These are phyloP conservation scores for Gigaspora rosea DNA, from an alignment of 192 early-diverging fungal species.

Conservation along the genomic window DNA sequence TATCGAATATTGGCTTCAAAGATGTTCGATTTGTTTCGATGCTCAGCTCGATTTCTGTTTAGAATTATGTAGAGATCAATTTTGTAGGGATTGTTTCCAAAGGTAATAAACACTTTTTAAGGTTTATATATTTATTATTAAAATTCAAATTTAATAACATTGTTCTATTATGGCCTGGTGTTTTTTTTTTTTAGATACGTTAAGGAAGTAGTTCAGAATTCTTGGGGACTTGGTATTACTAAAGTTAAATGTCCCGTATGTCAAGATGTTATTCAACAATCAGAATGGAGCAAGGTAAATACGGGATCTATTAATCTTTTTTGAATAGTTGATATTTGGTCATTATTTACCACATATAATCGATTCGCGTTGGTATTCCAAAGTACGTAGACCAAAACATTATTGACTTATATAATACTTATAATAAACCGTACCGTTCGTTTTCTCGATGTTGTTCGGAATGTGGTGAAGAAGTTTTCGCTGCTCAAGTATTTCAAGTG, in stretches of 20 bases:
- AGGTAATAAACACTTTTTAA: conserved; percentile 37
- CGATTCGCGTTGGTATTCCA: background rate
- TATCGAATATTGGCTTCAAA: conserved; percentile 56
- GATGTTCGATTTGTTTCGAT: conserved; percentile 64
- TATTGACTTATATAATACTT: conserved; percentile 50
- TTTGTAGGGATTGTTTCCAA: conserved; percentile 57
- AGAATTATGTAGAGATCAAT: conserved; percentile 58
- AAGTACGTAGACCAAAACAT: conserved; percentile 50
- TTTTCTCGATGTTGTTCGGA: conserved; percentile 52
- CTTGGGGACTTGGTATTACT: conserved; percentile 61
- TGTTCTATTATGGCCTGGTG: background rate
- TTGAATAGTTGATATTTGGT: background rate
- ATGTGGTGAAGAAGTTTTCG: conserved; percentile 51
- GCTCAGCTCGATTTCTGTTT: conserved; percentile 56
- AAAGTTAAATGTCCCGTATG: conserved; percentile 63
- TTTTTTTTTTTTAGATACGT: conserved; percentile 43
- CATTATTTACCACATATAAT: background rate
- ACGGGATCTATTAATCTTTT: background rate
- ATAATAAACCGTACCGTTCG: conserved; percentile 56
- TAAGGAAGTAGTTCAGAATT: conserved; percentile 56
- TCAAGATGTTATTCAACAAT: conserved; percentile 47
- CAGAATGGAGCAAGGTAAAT: conserved; percentile 56
- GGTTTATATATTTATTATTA: background rate
- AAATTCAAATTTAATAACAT: background rate
- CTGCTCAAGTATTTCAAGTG: conserved; percentile 37